Evolutionary conservation across 306 rosid genomes (phyloP).

Genomic region (Vigna mungo): DNA sequence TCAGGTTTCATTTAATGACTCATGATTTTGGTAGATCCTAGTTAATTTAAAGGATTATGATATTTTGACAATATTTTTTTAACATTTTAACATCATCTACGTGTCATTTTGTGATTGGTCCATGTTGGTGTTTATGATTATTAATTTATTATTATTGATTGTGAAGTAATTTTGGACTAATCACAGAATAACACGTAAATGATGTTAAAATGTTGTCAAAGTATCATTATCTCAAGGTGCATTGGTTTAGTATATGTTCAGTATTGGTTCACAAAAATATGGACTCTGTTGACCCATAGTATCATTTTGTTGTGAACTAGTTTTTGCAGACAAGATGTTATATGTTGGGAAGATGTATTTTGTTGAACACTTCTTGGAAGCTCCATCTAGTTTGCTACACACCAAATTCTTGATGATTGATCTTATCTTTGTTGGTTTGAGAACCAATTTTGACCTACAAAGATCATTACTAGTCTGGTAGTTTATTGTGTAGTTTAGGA

Average conservation of each 20-base stretch:
- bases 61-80: too few relatives aligned
- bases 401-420: slow-evolving; percentile 37
- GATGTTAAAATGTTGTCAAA: too few relatives aligned
- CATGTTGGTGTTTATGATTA: too few relatives aligned
- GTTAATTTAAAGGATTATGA: too few relatives aligned
- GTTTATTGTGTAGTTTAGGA: slow-evolving; percentile 42
- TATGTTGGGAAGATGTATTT: slow-evolving; percentile 30
- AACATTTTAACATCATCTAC: too few relatives aligned
- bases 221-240: not conserved
- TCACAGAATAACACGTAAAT: too few relatives aligned
- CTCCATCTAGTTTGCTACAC: slow-evolving; percentile 31
- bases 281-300: slow-evolving; percentile 28
- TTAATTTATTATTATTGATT: too few relatives aligned
- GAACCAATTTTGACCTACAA: slow-evolving; percentile 16
- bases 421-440: slow-evolving; percentile 45
- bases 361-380: slow-evolving; percentile 32
- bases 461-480: slow-evolving; percentile 39
- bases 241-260: slow-evolving; percentile 12
- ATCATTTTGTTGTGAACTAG: slow-evolving; percentile 43
- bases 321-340: slow-evolving; percentile 34
- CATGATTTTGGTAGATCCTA: too few relatives aligned
- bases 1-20: too few relatives aligned
- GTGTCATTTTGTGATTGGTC: too few relatives aligned
- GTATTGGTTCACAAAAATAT: slow-evolving; percentile 6
- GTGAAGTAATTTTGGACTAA: too few relatives aligned